Evolutionary conservation across 73 alveolate species (phyloP), one percentile per base, ranked within the genome.

Genomic region (Blepharisma stoltei): DNA sequence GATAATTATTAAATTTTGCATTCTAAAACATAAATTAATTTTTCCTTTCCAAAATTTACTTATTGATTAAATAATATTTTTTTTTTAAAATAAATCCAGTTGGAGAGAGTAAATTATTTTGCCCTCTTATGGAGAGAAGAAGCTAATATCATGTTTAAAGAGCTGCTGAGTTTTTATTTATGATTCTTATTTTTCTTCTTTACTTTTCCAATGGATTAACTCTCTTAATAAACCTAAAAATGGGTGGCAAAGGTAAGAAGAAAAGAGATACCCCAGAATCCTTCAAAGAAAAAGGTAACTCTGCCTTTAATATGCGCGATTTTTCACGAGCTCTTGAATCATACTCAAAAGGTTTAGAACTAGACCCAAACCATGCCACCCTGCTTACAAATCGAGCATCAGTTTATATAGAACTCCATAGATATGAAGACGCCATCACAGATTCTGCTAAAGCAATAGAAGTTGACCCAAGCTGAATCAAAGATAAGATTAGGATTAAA

Each of bases 321-420:
- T 94, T 85, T 71, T 49, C 70, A 23, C 86, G 94, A 80, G 97
- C 99, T 6, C 78, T 90, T 65, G 96, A 87, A 81, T 86, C 83
- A 49, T 94, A 89, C 86, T 67, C 97, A 0, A 77, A 92, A 70
- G 95, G 97, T 8, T 90, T 94, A 52, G 93, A 70, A 11, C 50
- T 81, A 21, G 69, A 53, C 20, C 95, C 90, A 79, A 91, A 90
- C 86, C 89, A 91, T n/a, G 82, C 93, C 50, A 93, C 71, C 81
- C 84, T 94, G 60, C 93, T 92, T 50, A 88, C 92, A 78, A 86
- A 83, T 78, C 80, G 97, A 76, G 86, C 98, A 37, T 90, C 95
- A 60, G 91, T 90, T 70, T 88, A 89, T 80, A 83, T 70, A 81
- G 80, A 88, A 71, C 71, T 81, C 50, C 78, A 83, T 4, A 82